Conservation (phyloP, 2,329 filamentous ascomycete species). For the Parastagonospora avenae region DNA sequence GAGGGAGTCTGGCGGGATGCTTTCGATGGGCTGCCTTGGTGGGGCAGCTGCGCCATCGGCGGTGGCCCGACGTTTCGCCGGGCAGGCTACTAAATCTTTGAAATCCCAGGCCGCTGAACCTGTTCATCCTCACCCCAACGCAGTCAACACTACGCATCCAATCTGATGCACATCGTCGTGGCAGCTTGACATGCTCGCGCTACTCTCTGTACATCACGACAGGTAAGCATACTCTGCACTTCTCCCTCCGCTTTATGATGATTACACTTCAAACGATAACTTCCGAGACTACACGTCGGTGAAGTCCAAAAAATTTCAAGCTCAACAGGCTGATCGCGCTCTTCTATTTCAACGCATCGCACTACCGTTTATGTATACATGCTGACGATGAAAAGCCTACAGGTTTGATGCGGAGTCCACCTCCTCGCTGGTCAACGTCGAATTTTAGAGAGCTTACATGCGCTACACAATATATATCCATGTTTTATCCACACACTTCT, state of each 20-base stretch:
- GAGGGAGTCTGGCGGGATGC: constrained; percentile 6
- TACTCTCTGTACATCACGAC: background rate
- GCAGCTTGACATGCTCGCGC: background rate
- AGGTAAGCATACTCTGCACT: constrained; percentile 24
- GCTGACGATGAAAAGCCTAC: constrained; percentile 19
- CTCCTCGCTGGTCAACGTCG: background rate
- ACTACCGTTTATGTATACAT: background rate
- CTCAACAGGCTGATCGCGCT: constrained; percentile 59
- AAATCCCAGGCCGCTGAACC: constrained; percentile 6
- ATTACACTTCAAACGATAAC: constrained; percentile 36
- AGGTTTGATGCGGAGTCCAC: background rate
- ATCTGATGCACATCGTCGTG: constrained; percentile 4
- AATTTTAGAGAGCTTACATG: constrained; percentile 15
- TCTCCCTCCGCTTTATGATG: constrained; percentile 32
- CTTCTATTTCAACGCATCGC: constrained; percentile 3
- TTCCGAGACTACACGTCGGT: constrained; percentile 42
- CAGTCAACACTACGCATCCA: background rate
- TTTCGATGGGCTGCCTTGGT: constrained; percentile 23
- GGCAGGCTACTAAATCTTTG: constrained; percentile 15
- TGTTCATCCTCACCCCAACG: constrained; percentile 5
- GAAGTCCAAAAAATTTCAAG: constrained; percentile 54
- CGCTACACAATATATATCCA: constrained; percentile 12
- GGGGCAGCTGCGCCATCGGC: constrained; percentile 27
- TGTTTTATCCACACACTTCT: background rate
- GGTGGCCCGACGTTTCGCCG: constrained; percentile 27